Evolutionary conservation across 1,284 basidiomycete genomes (phyloP).

Genomic region (Leccinum griseonigrum): DNA sequence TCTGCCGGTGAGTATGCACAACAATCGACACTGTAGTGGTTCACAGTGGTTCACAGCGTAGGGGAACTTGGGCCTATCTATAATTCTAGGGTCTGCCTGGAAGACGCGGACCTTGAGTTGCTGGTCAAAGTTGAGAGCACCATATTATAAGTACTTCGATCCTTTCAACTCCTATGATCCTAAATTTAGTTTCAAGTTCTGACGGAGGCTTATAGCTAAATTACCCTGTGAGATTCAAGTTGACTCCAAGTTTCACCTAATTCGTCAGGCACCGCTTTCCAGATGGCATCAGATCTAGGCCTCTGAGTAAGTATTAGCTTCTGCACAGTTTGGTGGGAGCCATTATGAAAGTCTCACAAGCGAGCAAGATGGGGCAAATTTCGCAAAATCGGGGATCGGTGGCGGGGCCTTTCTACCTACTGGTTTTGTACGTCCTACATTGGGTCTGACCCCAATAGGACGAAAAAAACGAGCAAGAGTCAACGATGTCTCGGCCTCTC

Average conservation of each 20-base stretch:
- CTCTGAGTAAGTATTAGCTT: too few relatives aligned
- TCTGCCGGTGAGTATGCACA: neutral
- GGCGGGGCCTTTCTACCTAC: too few relatives aligned
- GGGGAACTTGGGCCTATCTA: neutral
- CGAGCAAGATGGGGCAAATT: too few relatives aligned
- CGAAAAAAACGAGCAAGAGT: neutral
- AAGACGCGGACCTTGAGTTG: too few relatives aligned
- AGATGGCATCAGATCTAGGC: neutral
- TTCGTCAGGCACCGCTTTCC: neutral
- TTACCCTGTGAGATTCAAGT: neutral
- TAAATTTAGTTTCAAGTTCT: neutral
- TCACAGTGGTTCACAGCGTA: neutral
- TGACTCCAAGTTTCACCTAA: neutral
- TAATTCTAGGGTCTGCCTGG: too few relatives aligned
- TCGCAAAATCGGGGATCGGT: too few relatives aligned
- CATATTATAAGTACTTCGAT: too few relatives aligned
- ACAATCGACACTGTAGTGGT: neutral
- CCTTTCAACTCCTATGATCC: neutral
- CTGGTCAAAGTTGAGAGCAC: too few relatives aligned
- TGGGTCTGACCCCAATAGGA: too few relatives aligned
- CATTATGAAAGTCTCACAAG: too few relatives aligned
- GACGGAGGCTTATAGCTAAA: neutral
- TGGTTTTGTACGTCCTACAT: too few relatives aligned
- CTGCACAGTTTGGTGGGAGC: too few relatives aligned
- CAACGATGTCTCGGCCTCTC: neutral